These are phyloP conservation scores for Gaeumannomyces sp. DNA, from an alignment of 2,329 filamentous ascomycete genomes.

Conservation along the genomic window DNA sequence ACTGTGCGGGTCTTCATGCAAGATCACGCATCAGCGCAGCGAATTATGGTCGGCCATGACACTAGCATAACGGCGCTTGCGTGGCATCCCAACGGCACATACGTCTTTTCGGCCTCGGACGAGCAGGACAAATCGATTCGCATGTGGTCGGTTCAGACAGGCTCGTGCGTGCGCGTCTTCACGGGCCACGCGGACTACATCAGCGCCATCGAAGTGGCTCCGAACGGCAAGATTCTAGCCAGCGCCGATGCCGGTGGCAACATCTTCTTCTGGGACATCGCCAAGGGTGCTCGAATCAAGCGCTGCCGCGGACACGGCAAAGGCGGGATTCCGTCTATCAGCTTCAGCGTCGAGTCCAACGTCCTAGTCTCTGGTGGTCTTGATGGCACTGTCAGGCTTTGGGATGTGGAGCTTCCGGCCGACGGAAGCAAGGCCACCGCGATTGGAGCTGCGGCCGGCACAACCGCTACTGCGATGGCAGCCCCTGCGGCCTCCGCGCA, in stretches of 20 bases:
- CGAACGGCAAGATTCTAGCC: conserved; percentile 84
- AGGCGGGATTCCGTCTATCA: conserved; percentile 87
- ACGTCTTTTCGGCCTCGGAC: conserved; percentile 86
- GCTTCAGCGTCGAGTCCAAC: conserved; percentile 88
- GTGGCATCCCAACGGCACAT: conserved; percentile 92
- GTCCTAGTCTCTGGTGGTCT: conserved; percentile 86
- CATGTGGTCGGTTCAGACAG: conserved; percentile 93
- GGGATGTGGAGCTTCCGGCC: conserved; percentile 76
- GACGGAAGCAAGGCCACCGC: conserved; percentile 54
- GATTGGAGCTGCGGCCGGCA: conserved; percentile 11
- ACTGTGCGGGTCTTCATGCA: conserved; percentile 88
- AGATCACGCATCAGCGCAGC: conserved; percentile 82
- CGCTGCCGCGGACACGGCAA: conserved; percentile 90
- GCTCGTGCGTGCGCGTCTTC: conserved; percentile 83
- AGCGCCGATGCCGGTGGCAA: conserved; percentile 83
- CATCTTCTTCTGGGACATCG: conserved; percentile 91
- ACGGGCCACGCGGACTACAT: conserved; percentile 86
- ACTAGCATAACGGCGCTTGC: conserved; percentile 85
- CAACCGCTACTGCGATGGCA: conserved; percentile 5
- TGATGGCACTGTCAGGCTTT: conserved; percentile 87
- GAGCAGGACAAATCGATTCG: conserved; percentile 83
- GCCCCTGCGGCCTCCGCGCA: not conserved
- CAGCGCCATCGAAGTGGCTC: conserved; percentile 76
- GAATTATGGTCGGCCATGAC: conserved; percentile 87
- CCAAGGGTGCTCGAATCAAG: conserved; percentile 80